Evolutionary conservation across 2,329 filamentous ascomycete genomes (phyloP), one percentile per base, ranked within the genome.

Genomic region (Xylaria sp.): DNA sequence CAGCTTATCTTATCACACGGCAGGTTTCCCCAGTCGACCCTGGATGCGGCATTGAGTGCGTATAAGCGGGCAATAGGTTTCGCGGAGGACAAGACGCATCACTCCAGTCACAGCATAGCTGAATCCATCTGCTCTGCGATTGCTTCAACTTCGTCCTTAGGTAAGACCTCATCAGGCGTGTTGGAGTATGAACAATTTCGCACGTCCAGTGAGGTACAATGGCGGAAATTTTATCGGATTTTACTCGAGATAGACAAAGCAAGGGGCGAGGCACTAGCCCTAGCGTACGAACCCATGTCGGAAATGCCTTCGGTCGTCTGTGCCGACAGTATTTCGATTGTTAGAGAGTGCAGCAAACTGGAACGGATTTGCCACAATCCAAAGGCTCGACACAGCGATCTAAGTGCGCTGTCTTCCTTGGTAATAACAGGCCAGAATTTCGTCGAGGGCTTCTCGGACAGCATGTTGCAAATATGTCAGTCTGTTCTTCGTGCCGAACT

Each of bases 211-310:
- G 92, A 96, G 77, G 86, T 88, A 12, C 94, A 97, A 79, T 99
- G 96, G 96, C 90, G 92, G 71, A 89, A 92, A 60, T 97, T 97
- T 80, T 97, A 94, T 82, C 90, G 94, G 39, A 86, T 98, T 20
- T 86, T 97, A 20, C 86, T 92, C 13, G 94, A 97, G 78, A 83
- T 99, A 49, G 94, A 98, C 78, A 94, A 92, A 75, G 91, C 93
- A 75, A 88, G 94, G 76, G 91, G 92, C 20, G 94, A 98, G 76
- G 91, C 93, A 0, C 82, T 98, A 54, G 90, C 92, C 1, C 83
- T 98, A 54, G 88, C 90, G 0, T 90, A 93, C 64, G 96, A 98
- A 75, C 80, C 86, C 0, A 85, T 88, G 57, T 86, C 87, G 10
- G 90, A 91, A 59, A 87, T 94, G 82, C 88, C 93, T 1, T 98